Evolutionary conservation across 345 rosid species (phyloP).

Genomic region (Mangifera indica): DNA sequence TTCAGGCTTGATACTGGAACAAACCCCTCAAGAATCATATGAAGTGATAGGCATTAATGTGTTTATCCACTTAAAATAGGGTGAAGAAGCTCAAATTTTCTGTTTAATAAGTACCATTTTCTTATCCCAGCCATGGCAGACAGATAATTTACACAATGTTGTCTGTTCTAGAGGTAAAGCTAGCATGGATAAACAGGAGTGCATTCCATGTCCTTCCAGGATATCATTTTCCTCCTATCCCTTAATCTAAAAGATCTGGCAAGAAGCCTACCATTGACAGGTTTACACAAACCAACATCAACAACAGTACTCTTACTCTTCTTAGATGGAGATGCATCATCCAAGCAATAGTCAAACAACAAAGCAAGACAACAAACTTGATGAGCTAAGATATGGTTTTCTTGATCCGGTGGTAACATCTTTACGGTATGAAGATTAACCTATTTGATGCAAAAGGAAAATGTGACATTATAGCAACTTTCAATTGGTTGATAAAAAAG

Average conservation of each 20-base stretch:
- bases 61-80: not conserved
- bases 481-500: not conserved
- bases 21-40: not conserved
- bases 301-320: constrained; percentile 53
- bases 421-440: constrained; percentile 77
- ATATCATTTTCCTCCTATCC: constrained; percentile 86
- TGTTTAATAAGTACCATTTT: not conserved
- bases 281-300: constrained; percentile 83
- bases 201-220: constrained; percentile 77
- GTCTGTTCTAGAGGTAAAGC: not conserved
- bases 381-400: constrained; percentile 60
- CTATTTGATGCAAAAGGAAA: constrained; percentile 35
- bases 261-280: constrained; percentile 67
- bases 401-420: constrained; percentile 59
- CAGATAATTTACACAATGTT: not conserved
- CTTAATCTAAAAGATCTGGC: constrained; percentile 83
- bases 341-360: constrained; percentile 77
- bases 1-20: not conserved
- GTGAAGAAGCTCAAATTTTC: not conserved
- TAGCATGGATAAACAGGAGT: constrained; percentile 39
- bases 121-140: not conserved
- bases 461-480: constrained; percentile 2
- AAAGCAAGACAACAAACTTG: constrained; percentile 75
- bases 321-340: constrained; percentile 51
- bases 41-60: not conserved